Conservation (phyloP, 108 stramenopile genomes). For the Halocafeteria seosinensis region DNA sequence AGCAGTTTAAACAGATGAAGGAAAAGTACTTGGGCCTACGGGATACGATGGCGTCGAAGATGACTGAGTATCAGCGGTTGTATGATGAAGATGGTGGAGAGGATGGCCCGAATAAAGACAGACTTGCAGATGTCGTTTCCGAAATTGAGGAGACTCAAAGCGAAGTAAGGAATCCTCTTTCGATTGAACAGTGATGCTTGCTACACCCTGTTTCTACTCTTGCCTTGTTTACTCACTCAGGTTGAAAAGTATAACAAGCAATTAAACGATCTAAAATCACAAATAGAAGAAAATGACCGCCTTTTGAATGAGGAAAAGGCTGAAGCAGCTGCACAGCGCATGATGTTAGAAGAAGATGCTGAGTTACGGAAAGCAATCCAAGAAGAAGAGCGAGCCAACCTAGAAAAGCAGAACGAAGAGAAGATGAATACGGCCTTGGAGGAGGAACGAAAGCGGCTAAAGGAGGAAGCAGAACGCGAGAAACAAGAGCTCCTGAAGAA, state of each 20-base stretch:
- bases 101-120: conserved; percentile 5
- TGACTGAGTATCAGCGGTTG: conserved; percentile 21
- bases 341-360: conserved; percentile 19
- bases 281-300: conserved; percentile 12
- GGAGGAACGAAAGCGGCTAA: conserved; percentile 1
- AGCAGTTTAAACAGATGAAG: conserved; percentile 19
- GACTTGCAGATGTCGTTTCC: background rate
- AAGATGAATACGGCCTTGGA: conserved; percentile 6
- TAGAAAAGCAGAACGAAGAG: background rate
- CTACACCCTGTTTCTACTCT: too few species aligned
- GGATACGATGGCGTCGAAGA: conserved; percentile 16
- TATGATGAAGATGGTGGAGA: conserved; percentile 7
- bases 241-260: conserved; percentile 12
- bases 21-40: conserved; percentile 24
- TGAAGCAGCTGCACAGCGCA: conserved; percentile 26
- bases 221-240: conserved; percentile 13
- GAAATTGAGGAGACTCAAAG: background rate
- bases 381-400: conserved; percentile 6
- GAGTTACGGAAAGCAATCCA: conserved; percentile 19
- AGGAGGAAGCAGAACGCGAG: background rate
- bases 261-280: conserved; percentile 3
- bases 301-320: conserved; percentile 22
- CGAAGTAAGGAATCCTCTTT: too few species aligned
- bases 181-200: too few species aligned
- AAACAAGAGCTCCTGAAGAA: too few species aligned